Evolutionary conservation across 257 asterid species (phyloP).

Genomic region (Linaria vulgaris): DNA sequence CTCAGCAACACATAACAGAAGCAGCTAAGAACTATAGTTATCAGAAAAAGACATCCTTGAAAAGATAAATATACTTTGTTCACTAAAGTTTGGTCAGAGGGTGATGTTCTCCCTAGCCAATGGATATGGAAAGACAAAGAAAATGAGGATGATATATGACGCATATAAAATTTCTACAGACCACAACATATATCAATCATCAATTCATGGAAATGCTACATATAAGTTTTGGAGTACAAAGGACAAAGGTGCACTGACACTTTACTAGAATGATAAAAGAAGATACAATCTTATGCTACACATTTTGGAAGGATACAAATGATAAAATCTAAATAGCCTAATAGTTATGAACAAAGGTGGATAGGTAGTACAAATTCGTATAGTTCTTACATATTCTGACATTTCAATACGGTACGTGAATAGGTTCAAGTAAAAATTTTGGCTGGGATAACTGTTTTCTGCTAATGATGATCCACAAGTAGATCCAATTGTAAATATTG

Average conservation of each 20-base stretch:
- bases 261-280: background rate
- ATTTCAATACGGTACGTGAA: constrained; percentile 1
- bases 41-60: background rate
- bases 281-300: background rate
- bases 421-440: background rate
- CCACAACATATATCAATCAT: background rate
- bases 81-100: background rate
- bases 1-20: background rate
- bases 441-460: background rate
- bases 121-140: background rate
- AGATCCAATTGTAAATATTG: background rate
- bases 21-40: background rate
- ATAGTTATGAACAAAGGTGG: constrained; percentile 7
- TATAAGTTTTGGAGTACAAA: background rate
- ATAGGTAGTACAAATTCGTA: background rate
- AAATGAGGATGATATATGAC: background rate
- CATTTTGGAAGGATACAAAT: background rate
- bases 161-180: background rate
- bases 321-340: background rate
- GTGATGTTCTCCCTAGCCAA: background rate
- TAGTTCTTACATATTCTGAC: background rate
- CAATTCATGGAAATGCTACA: background rate
- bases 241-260: background rate
- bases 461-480: background rate
- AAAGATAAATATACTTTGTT: background rate